These are phyloP conservation scores for Termitomyces sp. DNA, from an alignment of 768 basidiomycete genomes.

Conservation along the genomic window DNA sequence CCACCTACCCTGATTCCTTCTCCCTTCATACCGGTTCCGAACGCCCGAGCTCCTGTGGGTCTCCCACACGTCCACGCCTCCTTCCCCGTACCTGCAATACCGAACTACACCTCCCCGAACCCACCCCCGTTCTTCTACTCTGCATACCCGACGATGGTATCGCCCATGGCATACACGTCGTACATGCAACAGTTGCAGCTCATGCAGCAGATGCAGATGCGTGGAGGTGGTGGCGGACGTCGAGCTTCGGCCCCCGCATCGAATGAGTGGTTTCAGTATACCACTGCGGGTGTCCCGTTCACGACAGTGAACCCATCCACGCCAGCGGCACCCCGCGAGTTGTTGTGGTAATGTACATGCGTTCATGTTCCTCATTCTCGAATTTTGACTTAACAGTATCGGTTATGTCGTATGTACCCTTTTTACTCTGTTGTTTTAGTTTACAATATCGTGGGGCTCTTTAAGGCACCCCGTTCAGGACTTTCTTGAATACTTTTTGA, in stretches of 20 bases:
- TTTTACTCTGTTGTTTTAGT: constrained; percentile 6
- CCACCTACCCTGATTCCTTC: neutral
- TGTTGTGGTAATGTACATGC: constrained; percentile 15
- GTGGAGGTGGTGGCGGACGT: constrained; percentile 10
- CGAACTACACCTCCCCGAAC: constrained; percentile 7
- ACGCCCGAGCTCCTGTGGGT: constrained; percentile 5
- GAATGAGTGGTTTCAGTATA: constrained; percentile 16
- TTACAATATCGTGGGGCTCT: neutral
- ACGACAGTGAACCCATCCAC: constrained; percentile 8
- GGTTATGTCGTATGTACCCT: constrained; percentile 14
- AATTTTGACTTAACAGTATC: neutral
- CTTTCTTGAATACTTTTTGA: neutral
- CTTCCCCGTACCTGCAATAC: constrained; percentile 7
- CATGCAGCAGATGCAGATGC: constrained; percentile 21
- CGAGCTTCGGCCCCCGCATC: constrained; percentile 1
- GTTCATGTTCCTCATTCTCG: neutral
- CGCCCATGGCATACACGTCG: constrained; percentile 20
- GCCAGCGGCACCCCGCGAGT: constrained; percentile 10
- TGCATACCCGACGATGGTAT: constrained; percentile 17
- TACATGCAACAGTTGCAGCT: constrained; percentile 22
- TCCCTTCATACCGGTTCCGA: constrained; percentile 11
- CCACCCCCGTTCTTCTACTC: constrained; percentile 18
- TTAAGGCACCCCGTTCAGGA: neutral
- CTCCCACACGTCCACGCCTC: constrained; percentile 8
- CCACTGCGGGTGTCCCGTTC: constrained; percentile 5